These are phyloP conservation scores for Laburnicola sp. DNA, from an alignment of 2,329 filamentous ascomycete genomes.

Conservation along the genomic window DNA sequence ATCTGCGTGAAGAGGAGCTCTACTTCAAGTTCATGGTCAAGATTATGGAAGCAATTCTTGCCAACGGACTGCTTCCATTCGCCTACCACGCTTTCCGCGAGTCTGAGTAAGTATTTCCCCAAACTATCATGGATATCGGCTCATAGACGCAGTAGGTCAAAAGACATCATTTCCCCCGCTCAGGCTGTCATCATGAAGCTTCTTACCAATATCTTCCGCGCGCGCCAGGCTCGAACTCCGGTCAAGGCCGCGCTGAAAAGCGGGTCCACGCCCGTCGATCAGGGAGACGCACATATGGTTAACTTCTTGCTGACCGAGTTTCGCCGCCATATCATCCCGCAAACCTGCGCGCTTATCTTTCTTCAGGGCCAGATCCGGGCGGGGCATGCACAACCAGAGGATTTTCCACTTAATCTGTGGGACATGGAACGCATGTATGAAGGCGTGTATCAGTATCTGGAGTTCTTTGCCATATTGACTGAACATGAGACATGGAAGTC, in stretches of 20 bases:
- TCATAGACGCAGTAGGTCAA: constrained; percentile 56
- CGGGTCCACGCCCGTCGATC: constrained; percentile 54
- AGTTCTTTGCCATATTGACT: constrained; percentile 87
- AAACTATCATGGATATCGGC: background rate
- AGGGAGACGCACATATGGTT: constrained; percentile 66
- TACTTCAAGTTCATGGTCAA: constrained; percentile 97
- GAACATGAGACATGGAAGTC: constrained; percentile 82
- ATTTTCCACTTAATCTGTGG: constrained; percentile 94
- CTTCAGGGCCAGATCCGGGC: constrained; percentile 87
- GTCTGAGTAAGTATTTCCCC: constrained; percentile 36
- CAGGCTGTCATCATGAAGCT: constrained; percentile 92
- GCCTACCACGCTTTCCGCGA: constrained; percentile 90
- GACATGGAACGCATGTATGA: constrained; percentile 98
- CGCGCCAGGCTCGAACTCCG: constrained; percentile 50
- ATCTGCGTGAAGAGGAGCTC: constrained; percentile 86
- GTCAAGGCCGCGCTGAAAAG: constrained; percentile 50
- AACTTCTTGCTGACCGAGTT: constrained; percentile 94
- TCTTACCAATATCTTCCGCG: constrained; percentile 84
- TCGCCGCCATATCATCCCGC: constrained; percentile 86
- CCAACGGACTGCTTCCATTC: constrained; percentile 86
- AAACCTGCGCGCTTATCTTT: constrained; percentile 92
- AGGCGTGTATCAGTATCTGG: constrained; percentile 89
- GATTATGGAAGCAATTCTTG: constrained; percentile 89
- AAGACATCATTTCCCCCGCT: constrained; percentile 93
- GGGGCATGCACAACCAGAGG: constrained; percentile 72